Percentiles rank a stretch among this genome's conserved stretches.
phyloP scores from a whole-genome alignment of 2,329 filamentous ascomycete species.

The Colletotrichum australisinense region DNA sequence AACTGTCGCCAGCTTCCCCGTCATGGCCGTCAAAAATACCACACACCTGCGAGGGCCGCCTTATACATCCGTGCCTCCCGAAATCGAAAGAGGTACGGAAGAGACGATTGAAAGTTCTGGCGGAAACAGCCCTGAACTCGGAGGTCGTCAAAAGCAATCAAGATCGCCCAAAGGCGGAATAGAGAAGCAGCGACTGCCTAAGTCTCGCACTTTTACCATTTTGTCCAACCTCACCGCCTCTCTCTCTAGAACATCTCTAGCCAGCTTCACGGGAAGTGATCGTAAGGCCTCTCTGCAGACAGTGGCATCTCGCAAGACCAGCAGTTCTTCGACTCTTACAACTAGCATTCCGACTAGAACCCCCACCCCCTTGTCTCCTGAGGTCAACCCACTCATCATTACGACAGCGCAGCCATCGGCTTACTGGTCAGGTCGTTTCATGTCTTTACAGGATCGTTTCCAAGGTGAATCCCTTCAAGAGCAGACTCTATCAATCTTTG shows the following conservation, averaged over 20 bases:
- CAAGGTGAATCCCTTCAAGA: slow-evolving; percentile 46
- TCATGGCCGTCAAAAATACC: slow-evolving; percentile 39
- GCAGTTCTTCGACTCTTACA: slow-evolving; percentile 24
- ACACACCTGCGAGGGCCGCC: slow-evolving; percentile 26
- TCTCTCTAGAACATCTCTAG: slow-evolving; percentile 48
- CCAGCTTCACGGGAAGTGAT: slow-evolving; percentile 21
- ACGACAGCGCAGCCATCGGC: slow-evolving; percentile 56
- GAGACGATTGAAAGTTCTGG: background rate
- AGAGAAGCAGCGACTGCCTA: slow-evolving; percentile 47
- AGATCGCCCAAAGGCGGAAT: background rate
- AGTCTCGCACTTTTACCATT: slow-evolving; percentile 57
- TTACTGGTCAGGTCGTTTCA: slow-evolving; percentile 74
- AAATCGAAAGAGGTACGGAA: background rate
- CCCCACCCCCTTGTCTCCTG: background rate
- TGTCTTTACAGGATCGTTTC: slow-evolving; percentile 66
- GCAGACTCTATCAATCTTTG: slow-evolving; percentile 10
- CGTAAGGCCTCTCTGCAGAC: slow-evolving; percentile 8
- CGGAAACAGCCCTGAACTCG: slow-evolving; percentile 1
- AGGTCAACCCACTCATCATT: slow-evolving; percentile 43
- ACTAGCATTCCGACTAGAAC: slow-evolving; percentile 27
- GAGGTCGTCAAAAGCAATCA: background rate
- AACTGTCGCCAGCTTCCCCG: slow-evolving; percentile 43
- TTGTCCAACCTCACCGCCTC: slow-evolving; percentile 58
- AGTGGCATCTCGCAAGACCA: slow-evolving; percentile 26
- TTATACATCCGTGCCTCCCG: slow-evolving; percentile 18